Evolutionary conservation across 352 stramenopile species (phyloP), one percentile per base, ranked within the genome.

Genomic region (Globisporangium emineosum): DNA sequence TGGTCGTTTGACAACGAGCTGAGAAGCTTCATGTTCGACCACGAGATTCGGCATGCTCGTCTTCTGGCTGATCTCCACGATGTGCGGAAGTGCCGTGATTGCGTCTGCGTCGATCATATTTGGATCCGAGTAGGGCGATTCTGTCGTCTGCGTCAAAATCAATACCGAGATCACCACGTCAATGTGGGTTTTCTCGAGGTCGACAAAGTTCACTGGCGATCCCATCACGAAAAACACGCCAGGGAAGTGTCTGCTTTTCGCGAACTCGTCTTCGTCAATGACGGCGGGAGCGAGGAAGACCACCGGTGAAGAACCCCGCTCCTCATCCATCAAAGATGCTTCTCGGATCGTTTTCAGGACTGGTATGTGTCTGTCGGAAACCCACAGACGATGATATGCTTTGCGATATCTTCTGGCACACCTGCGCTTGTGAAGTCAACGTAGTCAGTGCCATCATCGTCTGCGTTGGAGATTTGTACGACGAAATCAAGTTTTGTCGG

Each of bases 101-200:
- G 85, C 85, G 55, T 93, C 79, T 5, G 85, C 82, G 49, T 93
- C 85, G 6, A 93, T 73, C 85, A 93, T 93, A 56, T 93, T 93
- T 6, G 80, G 76, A 50, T 93, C 85, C 0, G 82, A 75, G 60
- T 90, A 93, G 47, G 70, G 65, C 8, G 72, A 73, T 47, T 79
- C 73, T 0, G 74, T 85, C 4, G 76, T 60, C 25, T 76, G 69
- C 5, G 80, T 88, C 37, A 91, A 72, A 47, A 93, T 86, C 37
- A 93, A 66, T 35, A 93, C 81, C 0, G 81, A 82, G 10, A 72
- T 77, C 19, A 79, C 79, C 0, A 59, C 65, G 27, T 80, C 76
- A 21, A 93, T 90, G 29, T 81, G 77, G 10, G 82, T 91, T 42
- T 78, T 83, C 49, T 85, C 81, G 5, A 93, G 72, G 33, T 93